A percentile compares a stretch with the other conserved stretches of the same genome.
phyloP scores from a whole-genome alignment of 139 green algal species.

The Eudorina sp. region DNA sequence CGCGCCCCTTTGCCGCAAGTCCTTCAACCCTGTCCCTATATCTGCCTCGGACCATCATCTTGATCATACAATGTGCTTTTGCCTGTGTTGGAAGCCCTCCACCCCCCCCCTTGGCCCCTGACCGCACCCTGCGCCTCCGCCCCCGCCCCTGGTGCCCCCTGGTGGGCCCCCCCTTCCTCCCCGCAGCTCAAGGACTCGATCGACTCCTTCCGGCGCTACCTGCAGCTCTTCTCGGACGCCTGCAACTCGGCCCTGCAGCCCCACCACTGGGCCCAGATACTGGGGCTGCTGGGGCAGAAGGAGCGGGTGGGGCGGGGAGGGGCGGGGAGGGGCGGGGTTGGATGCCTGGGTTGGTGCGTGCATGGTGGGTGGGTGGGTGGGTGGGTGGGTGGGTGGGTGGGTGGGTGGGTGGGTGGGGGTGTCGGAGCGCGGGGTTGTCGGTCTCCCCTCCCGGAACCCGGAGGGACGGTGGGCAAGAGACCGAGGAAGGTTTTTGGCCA shows the following conservation, averaged over 20 bases:
- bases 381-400: background rate
- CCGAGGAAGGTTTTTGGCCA: too few relatives aligned
- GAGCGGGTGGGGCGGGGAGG: background rate
- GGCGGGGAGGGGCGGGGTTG: background rate
- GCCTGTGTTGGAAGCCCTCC: too few relatives aligned
- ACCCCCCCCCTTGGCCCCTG: background rate
- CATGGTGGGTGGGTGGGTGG: background rate
- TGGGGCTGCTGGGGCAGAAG: constrained; percentile 44
- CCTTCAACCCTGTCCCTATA: too few relatives aligned
- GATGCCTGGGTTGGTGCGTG: background rate
- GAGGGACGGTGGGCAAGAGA: too few relatives aligned
- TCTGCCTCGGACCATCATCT: too few relatives aligned
- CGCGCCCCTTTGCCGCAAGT: too few relatives aligned
- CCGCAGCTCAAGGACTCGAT: constrained; percentile 65
- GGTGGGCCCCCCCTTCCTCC: background rate
- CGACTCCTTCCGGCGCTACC: constrained; percentile 68
- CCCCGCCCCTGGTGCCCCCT: background rate
- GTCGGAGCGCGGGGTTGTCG: too few relatives aligned
- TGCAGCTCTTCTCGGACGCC: constrained; percentile 65
- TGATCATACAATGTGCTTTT: too few relatives aligned
- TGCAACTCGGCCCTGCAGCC: constrained; percentile 71
- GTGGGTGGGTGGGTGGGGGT: too few relatives aligned
- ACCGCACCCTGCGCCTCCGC: background rate
- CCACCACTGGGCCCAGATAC: constrained; percentile 69
- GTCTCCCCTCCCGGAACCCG: too few relatives aligned